These are phyloP conservation scores for Emergomyces pasteurianus DNA, from an alignment of 2,329 filamentous ascomycete genomes.

Conservation along the genomic window DNA sequence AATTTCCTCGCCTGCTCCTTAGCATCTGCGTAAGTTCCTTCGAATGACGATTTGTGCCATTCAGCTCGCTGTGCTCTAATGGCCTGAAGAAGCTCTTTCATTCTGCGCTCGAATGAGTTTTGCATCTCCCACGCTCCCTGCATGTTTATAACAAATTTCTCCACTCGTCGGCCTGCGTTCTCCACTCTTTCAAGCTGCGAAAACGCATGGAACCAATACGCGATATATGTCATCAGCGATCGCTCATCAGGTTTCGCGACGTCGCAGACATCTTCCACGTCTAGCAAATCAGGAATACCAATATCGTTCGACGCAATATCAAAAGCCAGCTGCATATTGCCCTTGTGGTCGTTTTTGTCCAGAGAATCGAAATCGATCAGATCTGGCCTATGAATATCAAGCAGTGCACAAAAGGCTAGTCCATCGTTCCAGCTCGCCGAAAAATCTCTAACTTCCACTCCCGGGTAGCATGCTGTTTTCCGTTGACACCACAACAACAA, in stretches of 20 bases:
- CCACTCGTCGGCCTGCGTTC: slow-evolving; percentile 87
- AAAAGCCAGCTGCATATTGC: slow-evolving; percentile 97
- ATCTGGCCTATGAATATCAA: slow-evolving; percentile 95
- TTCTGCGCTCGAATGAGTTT: slow-evolving; percentile 82
- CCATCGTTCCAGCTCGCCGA: slow-evolving; percentile 96
- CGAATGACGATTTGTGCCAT: slow-evolving; percentile 73
- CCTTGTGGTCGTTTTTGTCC: slow-evolving; percentile 85
- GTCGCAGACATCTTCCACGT: slow-evolving; percentile 96
- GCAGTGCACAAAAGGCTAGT: slow-evolving; percentile 84
- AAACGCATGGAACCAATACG: slow-evolving; percentile 99
- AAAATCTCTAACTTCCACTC: slow-evolving; percentile 91
- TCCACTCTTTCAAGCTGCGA: slow-evolving; percentile 98
- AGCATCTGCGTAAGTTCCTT: slow-evolving; percentile 84
- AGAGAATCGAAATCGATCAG: slow-evolving; percentile 92
- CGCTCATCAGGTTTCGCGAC: slow-evolving; percentile 92
- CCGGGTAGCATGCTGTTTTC: slow-evolving; percentile 97
- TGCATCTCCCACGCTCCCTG: slow-evolving; percentile 99
- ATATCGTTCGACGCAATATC: slow-evolving; percentile 94
- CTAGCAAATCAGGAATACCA: slow-evolving; percentile 86
- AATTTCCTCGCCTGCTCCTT: slow-evolving; percentile 77
- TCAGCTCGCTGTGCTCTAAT: slow-evolving; percentile 60
- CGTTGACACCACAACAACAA: slow-evolving; percentile 93
- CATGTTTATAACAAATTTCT: slow-evolving; percentile 99
- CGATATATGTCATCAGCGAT: slow-evolving; percentile 98
- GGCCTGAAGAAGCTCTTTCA: slow-evolving; percentile 66